These are phyloP conservation scores for Colletotrichum brevisporum DNA, from an alignment of 2,329 filamentous ascomycete genomes.

Conservation along the genomic window DNA sequence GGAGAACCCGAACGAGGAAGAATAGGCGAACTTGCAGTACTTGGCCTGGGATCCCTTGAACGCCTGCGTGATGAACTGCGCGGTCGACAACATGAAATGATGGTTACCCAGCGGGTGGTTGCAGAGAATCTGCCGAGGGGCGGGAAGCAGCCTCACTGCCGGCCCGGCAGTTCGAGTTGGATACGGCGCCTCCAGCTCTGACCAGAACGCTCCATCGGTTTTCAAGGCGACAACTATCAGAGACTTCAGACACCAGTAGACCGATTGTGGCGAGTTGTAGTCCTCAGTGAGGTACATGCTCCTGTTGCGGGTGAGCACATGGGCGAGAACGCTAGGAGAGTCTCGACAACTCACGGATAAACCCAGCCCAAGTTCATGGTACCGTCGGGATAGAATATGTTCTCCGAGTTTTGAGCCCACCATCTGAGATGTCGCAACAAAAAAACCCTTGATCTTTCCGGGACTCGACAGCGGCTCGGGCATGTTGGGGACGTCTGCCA, in stretches of 20 bases:
- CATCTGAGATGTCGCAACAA: conserved; percentile 64
- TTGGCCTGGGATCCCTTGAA: conserved; percentile 60
- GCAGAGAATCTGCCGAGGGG: conserved; percentile 61
- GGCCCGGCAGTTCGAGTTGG: conserved; percentile 29
- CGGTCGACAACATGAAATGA: conserved; percentile 59
- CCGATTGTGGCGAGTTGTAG: conserved; percentile 70
- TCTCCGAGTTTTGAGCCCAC: conserved; percentile 57
- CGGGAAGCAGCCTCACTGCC: conserved; percentile 14
- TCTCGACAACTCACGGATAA: conserved; percentile 46
- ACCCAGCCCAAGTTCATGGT: conserved; percentile 62
- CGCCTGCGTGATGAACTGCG: conserved; percentile 54
- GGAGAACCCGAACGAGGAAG: conserved; percentile 61
- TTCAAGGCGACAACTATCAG: conserved; percentile 58
- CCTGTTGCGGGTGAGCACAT: background rate
- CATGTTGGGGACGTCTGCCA: conserved; percentile 56
- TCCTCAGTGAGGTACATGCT: conserved; percentile 70
- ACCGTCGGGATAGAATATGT: conserved; percentile 64
- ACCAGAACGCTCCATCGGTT: conserved; percentile 60
- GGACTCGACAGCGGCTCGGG: conserved; percentile 53
- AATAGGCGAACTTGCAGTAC: conserved; percentile 64
- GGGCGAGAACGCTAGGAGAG: background rate
- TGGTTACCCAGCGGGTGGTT: conserved; percentile 51
- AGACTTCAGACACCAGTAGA: conserved; percentile 68
- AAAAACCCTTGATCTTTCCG: conserved; percentile 62
- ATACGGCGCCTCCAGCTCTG: conserved; percentile 50